Base-by-base conservation (phyloP, 208 protist species). In the Angomonas ambiguus region DNA sequence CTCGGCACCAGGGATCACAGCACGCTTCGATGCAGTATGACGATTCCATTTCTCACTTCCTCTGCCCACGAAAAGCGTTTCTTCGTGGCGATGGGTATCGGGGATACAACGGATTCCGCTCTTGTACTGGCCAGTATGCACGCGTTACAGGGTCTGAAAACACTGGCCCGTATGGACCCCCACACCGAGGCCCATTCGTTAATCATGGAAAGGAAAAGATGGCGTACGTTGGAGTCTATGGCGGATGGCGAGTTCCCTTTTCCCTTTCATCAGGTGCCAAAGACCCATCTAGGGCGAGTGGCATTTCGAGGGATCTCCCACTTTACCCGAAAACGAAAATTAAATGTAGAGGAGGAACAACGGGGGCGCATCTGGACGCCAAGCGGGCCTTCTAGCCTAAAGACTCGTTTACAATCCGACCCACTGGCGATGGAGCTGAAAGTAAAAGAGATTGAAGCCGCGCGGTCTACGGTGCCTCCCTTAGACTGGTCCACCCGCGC, bases 11-110 rank as follows among this genome's bases (percentile, higher is more conserved):
- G 91, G 32, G 82, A 53, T 20, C 45, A 85, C 8, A 56, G 79
- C 6, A 80, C 77, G 0, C 88, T 84, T 73, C 86, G 90, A n/a
- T 83, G 87, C 32, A 92, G 82, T 33, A 65, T 85, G 30, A 87
- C 85, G 3, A 79, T 94, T 6, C 85, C 83, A 3, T 74, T 95
- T 31, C 53, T 60, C 45, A 30, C 65, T 30, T 30, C 1, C 34
- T 10, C 28, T 51, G 31, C 51, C 28, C 49, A 10, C 24, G 56
- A 49, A 25, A 31, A 1, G 13, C n/a, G 10, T 49, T 72, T 64
- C 4, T 89, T 96, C 80, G 80, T 93, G 31, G 87, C 87, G 8
- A 83, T 96, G 24, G 91, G 91, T 31, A 79, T 93, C 38, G 75
- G 74, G 2, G 72, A 73, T 33, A 80, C 77, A n/a, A 33, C 41